Evolutionary conservation across 306 rosid genomes (phyloP).

Genomic region (Prunus mongolica): DNA sequence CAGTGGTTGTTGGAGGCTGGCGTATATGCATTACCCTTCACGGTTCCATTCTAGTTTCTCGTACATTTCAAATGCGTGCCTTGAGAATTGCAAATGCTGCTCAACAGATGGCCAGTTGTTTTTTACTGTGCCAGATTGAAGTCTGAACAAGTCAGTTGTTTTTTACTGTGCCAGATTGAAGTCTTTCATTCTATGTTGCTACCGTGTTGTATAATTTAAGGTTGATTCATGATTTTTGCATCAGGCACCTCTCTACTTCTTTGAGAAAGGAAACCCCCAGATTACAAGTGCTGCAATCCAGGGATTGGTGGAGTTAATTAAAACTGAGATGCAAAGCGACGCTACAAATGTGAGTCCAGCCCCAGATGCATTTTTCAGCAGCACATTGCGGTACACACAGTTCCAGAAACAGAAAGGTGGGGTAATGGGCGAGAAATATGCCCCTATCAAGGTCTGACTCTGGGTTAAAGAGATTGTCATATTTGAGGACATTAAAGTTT

Average conservation of each 20-base stretch:
- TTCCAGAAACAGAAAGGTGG: constrained; percentile 93
- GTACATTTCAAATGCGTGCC: constrained; percentile 42
- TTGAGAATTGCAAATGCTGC: constrained; percentile 95
- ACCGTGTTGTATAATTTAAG: background rate
- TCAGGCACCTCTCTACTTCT: constrained; percentile 82
- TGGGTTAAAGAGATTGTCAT: background rate
- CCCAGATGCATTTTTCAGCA: constrained; percentile 68
- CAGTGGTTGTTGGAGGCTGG: constrained; percentile 46
- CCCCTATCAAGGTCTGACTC: constrained; percentile 55
- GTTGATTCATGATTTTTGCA: constrained; percentile 7
- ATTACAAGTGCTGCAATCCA: constrained; percentile 67
- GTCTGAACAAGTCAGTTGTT: constrained; percentile 74
- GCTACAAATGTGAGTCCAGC: constrained; percentile 39
- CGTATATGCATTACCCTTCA: constrained; percentile 52
- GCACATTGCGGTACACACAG: constrained; percentile 85
- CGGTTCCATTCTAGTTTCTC: constrained; percentile 54
- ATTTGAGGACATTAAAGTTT: background rate
- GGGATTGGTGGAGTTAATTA: constrained; percentile 75
- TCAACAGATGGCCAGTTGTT: constrained; percentile 71
- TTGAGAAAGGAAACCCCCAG: constrained; percentile 84
- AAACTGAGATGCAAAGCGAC: constrained; percentile 64
- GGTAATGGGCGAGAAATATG: constrained; percentile 70
- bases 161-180: constrained; percentile 10
- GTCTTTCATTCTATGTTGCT: background rate
- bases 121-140: constrained; percentile 9